These are phyloP conservation scores for Corymbia maculata DNA, from an alignment of 345 rosid species.

Conservation along the genomic window DNA sequence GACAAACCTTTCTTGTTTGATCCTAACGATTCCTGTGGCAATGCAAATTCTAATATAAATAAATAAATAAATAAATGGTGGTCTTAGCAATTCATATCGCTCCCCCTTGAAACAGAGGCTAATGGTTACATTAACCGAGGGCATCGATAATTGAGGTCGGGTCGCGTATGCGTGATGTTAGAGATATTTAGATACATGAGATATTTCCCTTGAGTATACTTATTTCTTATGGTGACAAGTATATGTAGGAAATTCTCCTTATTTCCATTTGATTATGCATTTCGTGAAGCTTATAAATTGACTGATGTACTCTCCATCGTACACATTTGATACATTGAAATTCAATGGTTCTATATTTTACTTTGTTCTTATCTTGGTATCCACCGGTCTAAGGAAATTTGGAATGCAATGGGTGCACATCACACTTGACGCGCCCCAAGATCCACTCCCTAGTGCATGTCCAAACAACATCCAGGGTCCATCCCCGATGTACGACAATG, in stretches of 20 bases:
- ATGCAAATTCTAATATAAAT: neutral
- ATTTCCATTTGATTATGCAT: neutral
- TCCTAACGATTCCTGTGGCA: neutral
- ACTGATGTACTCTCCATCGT: no score
- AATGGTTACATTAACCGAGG: neutral
- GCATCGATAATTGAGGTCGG: rapidly evolving
- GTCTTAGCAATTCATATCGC: neutral
- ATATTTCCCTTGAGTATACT: neutral
- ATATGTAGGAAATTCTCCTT: neutral
- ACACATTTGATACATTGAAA: rapidly evolving
- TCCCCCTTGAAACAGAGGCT: neutral
- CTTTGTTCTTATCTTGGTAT: neutral
- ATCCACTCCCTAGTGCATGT: neutral
- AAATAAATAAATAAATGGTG: no score
- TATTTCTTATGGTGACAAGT: no score
- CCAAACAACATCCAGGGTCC: neutral
- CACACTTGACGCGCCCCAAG: neutral
- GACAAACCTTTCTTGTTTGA: no score
- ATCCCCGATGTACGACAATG: rapidly evolving
- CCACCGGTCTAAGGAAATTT: no score
- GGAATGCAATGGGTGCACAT: neutral
- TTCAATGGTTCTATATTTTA: rapidly evolving
- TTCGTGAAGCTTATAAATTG: no score
- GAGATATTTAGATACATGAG: rapidly evolving
- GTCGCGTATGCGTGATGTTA: rapidly evolving